phyloP scores from a whole-genome alignment of 164 flowering plant species.

The Umbilicus rupestris region DNA sequence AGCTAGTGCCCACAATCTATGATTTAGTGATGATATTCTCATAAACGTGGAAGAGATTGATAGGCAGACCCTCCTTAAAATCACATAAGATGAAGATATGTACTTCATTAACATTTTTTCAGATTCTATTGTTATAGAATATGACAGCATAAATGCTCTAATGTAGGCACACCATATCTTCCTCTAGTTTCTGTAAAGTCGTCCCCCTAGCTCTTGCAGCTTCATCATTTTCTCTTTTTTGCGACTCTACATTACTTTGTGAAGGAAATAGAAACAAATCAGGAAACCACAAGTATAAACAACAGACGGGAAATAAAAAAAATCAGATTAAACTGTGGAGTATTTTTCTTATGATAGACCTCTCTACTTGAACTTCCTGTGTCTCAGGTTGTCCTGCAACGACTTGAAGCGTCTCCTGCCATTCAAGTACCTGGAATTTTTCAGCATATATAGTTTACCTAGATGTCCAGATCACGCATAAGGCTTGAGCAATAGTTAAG shows the following conservation, averaged over 20 bases:
- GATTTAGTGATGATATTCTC: not conserved
- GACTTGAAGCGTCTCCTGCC: not conserved
- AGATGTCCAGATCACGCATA: not conserved
- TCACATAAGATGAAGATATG: too few species aligned
- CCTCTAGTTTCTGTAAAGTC: slow-evolving; percentile 86
- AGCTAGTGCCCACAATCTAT: not conserved
- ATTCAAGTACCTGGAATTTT: slow-evolving; percentile 1
- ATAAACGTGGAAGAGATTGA: not conserved
- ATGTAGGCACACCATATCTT: slow-evolving; percentile 62
- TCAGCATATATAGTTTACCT: not conserved
- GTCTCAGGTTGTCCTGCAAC: not conserved
- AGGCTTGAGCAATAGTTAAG: not conserved
- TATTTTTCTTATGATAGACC: not conserved
- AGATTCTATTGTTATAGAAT: not conserved
- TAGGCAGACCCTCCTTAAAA: too few species aligned
- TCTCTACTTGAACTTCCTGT: not conserved
- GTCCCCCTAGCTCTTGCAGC: slow-evolving; percentile 86
- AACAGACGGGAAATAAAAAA: not conserved
- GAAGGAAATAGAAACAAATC: not conserved
- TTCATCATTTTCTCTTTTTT: slow-evolving; percentile 96
- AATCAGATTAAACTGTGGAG: not conserved
- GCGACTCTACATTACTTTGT: slow-evolving; percentile 58
- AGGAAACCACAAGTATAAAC: not conserved
- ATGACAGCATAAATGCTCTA: not conserved
- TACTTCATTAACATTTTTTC: not conserved